Base-by-base conservation (phyloP, 768 basidiomycete species). In the Boletus vinaceobasis region DNA sequence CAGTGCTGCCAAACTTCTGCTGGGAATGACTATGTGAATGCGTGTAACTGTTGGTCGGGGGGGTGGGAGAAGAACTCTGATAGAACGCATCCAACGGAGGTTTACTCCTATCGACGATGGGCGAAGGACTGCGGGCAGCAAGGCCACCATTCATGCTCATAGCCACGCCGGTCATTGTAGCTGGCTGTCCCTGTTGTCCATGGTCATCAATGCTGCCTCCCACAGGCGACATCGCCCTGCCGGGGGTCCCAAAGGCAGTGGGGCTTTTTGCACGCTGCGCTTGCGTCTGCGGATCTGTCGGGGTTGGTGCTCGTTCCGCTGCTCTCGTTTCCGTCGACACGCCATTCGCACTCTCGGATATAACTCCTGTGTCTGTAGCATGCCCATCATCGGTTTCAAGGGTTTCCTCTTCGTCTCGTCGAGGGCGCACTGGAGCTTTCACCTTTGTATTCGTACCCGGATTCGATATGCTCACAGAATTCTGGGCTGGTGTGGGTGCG, bases 11-110 rank as follows among this genome's bases (percentile, higher is more conserved):
- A 0, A 62, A 74, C 43, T 71, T 71, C 48, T 65, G 67, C 35
- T 61, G 66, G 8, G 63, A 64, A 32, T 63, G 65, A 45, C 75
- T 72, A 27, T 77, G 69, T 3, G 79, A 75, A 19, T 79, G 74
- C 32, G 68, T 62, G 59, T 77, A 78, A 13, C 80, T 82, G 52
- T 84, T 87, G 29, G 71, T 63, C 6, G 73, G 73, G 7, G 83
- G 77, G 4, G 83, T 80, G 17, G 68, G 60, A 19, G 75, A 59
- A 44, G 72, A 67, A 38, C 74, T 67, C 56, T 65, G 74, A 63
- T 86, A 81, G 63, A 86, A 86, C 3, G 79, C 83, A 57, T 89
- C 86, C 15, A 78, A 64, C 0, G 88, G 86, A 9, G 82, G 79
- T 51, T 72, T 78, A 40, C 73, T 72, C 49, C 81, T 75, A 51